Evolutionary conservation across 192 early-diverging fungal genomes (phyloP).

Genomic region (Backusella parvicylindrica): DNA sequence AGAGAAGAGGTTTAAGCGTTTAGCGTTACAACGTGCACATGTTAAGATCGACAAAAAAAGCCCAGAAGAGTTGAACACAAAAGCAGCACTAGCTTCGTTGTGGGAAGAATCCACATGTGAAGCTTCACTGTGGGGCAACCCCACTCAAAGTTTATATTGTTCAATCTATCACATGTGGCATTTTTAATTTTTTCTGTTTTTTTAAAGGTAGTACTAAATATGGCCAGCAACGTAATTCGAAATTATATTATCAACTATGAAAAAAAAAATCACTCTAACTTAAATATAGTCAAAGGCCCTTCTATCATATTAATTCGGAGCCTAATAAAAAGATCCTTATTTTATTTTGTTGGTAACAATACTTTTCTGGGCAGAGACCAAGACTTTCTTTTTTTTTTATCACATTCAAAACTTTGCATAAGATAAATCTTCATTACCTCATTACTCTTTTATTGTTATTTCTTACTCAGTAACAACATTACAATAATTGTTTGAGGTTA

Average conservation of each 20-base stretch:
- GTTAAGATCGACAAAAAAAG: neutral
- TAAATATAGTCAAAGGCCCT: neutral
- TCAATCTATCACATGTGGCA: neutral
- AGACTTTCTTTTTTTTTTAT: neutral
- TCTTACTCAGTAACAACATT: too few species aligned
- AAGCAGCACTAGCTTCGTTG: neutral
- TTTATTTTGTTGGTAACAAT: neutral
- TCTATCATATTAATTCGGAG: neutral
- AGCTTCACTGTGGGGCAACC: neutral
- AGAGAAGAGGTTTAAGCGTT: neutral
- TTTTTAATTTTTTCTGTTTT: neutral
- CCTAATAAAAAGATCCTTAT: neutral
- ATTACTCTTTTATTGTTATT: too few species aligned
- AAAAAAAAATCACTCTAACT: neutral
- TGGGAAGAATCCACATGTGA: slow-evolving; percentile 4
- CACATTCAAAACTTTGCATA: neutral
- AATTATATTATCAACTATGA: neutral
- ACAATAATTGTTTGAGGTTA: too few species aligned
- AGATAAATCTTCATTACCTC: neutral
- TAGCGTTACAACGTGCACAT: neutral
- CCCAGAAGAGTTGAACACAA: neutral
- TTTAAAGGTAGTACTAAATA: neutral
- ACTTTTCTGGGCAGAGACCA: neutral
- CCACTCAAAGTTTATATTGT: neutral
- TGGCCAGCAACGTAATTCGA: neutral